These are phyloP conservation scores for Azolla pinnata DNA, from an alignment of 75 land plant species.

Conservation along the genomic window DNA sequence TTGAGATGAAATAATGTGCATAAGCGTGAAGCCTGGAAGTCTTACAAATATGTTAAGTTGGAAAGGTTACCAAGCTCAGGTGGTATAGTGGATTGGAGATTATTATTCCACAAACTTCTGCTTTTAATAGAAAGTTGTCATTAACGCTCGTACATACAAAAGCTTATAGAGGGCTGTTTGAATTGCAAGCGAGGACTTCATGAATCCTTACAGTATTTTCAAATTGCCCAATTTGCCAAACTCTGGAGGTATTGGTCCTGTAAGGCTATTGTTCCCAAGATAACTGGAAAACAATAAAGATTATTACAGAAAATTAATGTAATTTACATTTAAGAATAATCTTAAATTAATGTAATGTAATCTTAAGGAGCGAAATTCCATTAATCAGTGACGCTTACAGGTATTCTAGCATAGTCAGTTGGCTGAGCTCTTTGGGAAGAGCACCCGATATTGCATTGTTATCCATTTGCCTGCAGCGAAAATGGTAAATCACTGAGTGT, in stretches of 20 bases:
- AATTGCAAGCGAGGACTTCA: too few relatives aligned
- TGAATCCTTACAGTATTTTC: neutral
- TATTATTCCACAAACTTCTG: slow-evolving; percentile 4
- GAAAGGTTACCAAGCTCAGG: neutral
- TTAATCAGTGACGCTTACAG: too few relatives aligned
- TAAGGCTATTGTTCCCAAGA: neutral
- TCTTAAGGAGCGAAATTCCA: too few relatives aligned
- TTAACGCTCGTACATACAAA: too few relatives aligned
- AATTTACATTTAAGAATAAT: too few relatives aligned
- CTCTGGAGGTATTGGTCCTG: neutral
- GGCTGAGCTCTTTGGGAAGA: neutral
- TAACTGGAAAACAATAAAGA: neutral
- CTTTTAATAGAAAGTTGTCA: neutral
- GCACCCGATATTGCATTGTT: neutral
- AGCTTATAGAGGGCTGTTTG: too few relatives aligned
- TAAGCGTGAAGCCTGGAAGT: neutral
- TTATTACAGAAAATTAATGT: too few relatives aligned
- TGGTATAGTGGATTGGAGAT: neutral
- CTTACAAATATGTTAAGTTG: slow-evolving; percentile 2
- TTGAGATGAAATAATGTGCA: neutral
- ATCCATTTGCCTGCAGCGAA: neutral
- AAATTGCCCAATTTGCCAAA: neutral
- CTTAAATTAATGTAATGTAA: too few relatives aligned
- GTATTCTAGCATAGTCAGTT: too few relatives aligned
- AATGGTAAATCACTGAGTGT: too few relatives aligned